A percentile compares a stretch with the other conserved stretches of the same genome.
phyloP scores from a whole-genome alignment of 495 filamentous ascomycete genomes.

The Bacidia rubella region DNA sequence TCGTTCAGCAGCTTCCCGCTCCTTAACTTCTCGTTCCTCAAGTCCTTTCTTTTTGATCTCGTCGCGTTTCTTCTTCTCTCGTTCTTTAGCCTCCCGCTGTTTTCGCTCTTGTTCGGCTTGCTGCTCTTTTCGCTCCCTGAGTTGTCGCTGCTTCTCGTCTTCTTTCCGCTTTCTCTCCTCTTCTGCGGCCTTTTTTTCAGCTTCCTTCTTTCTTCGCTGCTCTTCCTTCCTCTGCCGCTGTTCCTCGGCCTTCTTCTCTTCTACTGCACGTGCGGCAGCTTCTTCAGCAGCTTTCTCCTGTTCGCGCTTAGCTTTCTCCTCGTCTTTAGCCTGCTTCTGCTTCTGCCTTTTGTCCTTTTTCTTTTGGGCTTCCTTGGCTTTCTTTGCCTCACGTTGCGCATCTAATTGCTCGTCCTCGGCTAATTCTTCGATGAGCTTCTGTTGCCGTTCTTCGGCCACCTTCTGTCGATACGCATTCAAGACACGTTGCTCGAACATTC shows the following conservation, averaged over 20 bases:
- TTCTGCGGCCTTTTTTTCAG: constrained; percentile 79
- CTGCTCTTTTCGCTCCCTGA: constrained; percentile 71
- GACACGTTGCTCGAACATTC: constrained; percentile 98
- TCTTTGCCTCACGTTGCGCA: constrained; percentile 75
- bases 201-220: constrained; percentile 80
- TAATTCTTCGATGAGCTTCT: constrained; percentile 82
- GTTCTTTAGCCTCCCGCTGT: constrained; percentile 56
- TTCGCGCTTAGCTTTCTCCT: constrained; percentile 75
- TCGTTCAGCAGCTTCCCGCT: constrained; percentile 45
- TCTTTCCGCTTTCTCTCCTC: constrained; percentile 74
- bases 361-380: constrained; percentile 82
- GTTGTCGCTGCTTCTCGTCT: constrained; percentile 59
- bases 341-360: constrained; percentile 78
- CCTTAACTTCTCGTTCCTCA: constrained; percentile 64
- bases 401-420: constrained; percentile 66
- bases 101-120: constrained; percentile 64
- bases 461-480: constrained; percentile 96
- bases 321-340: constrained; percentile 75
- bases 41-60: constrained; percentile 49
- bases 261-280: constrained; percentile 56
- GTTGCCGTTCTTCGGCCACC: constrained; percentile 80
- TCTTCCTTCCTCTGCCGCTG: constrained; percentile 69
- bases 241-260: constrained; percentile 71
- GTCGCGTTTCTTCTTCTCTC: constrained; percentile 54
- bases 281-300: constrained; percentile 89